Conservation (phyloP, 441 rosid species). For the Corymbia calophylla region DNA sequence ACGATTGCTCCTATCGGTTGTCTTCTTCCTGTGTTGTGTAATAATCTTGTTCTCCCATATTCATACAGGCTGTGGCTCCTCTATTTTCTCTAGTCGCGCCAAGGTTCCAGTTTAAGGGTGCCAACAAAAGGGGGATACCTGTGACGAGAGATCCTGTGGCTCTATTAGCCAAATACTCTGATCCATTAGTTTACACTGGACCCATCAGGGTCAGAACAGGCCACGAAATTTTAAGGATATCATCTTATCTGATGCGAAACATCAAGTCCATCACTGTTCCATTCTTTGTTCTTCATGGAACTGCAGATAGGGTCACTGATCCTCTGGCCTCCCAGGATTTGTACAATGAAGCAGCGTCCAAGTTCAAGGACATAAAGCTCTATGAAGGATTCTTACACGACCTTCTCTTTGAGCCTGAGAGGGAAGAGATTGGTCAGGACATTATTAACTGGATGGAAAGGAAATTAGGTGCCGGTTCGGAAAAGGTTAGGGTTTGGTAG, state of each 20-base stretch:
- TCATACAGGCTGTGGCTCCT: constrained; percentile 81
- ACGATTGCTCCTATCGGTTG: background rate
- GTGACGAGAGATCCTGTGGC: constrained; percentile 95
- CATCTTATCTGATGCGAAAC: constrained; percentile 62
- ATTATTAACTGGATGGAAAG: constrained; percentile 88
- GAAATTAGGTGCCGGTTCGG: constrained; percentile 23
- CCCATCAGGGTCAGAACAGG: constrained; percentile 95
- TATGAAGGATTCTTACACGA: constrained; percentile 91
- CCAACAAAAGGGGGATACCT: constrained; percentile 97
- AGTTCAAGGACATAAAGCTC: constrained; percentile 76
- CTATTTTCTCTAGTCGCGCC: constrained; percentile 78
- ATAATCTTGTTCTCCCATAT: background rate
- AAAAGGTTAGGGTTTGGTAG: background rate
- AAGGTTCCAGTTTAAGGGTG: constrained; percentile 89
- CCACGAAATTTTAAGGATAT: constrained; percentile 75
- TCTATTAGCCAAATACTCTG: constrained; percentile 73
- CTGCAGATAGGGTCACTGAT: constrained; percentile 85
- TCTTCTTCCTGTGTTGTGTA: background rate
- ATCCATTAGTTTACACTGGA: constrained; percentile 95
- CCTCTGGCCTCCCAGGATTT: constrained; percentile 86
- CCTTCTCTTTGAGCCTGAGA: constrained; percentile 93
- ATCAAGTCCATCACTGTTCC: constrained; percentile 64
- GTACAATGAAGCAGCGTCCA: constrained; percentile 70
- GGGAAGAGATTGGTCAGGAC: constrained; percentile 64
- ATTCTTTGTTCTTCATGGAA: constrained; percentile 92